Evolutionary conservation across 2,329 filamentous ascomycete genomes (phyloP), one percentile per base, ranked within the genome.

Genomic region (Pseudocercospora macadamiae): DNA sequence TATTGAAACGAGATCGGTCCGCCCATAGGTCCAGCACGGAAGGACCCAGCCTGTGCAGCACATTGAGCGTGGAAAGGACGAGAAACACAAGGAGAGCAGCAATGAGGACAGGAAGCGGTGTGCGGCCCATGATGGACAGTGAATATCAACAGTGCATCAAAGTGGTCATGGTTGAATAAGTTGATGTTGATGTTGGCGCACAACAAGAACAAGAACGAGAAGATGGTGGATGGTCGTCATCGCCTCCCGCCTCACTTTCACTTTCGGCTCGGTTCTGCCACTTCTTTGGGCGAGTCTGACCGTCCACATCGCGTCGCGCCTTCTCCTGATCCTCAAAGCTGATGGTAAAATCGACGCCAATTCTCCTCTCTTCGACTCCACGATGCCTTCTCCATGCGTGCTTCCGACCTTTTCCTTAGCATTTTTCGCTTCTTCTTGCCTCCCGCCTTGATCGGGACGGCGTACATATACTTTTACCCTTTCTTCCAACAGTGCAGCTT

Each of bases 401-500:
- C 80, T 72, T 82, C 77, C 71, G 68, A 66, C 63, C 59, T 81
- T 58, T 70, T 83, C 55, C 74, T 76, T 69, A 70, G 71, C 68
- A 64, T 80, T 62, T 77, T 80, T 71, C 70, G 76, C 69, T 69
- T 82, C 63, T 75, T 87, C 34, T 71, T 89, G 44, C 87, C 90
- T 49, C 70, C 93, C 71, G 87, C 89, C 59, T 68, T 93, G 70
- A 76, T 85, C 64, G 84, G 85, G 70, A 91, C 89, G 52, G 68
- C 87, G 65, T 96, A 93, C 77, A 82, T 97, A 54, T 97, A 97
- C 78, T 80, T 93, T 36, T 97, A 96, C 73, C 93, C 95, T 7
- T 71, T 90, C 66, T 88, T 96, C 70, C 83, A 86, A 65, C 83
- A 85, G 70, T 97, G 93, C 79, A 86, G 83, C 34, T 97, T 97